phyloP scores from a whole-genome alignment of 805 yeast genomes.

The Phaffomyces antillensis region DNA sequence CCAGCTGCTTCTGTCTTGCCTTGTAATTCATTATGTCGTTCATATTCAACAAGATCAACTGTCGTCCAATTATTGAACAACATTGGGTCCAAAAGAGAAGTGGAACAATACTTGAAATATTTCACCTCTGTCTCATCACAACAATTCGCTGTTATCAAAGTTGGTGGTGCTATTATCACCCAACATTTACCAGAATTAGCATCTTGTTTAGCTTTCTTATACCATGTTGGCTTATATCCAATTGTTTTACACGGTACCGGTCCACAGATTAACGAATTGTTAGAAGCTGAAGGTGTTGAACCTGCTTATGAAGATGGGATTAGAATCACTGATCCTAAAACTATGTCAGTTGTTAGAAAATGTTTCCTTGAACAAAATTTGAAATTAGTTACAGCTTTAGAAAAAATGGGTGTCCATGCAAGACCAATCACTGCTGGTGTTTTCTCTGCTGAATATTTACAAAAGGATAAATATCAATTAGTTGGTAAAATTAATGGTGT shows the following conservation, averaged over 20 bases:
- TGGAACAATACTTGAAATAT: constrained; percentile 93
- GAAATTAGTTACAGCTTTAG: constrained; percentile 90
- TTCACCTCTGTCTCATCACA: constrained; percentile 95
- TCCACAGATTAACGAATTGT: constrained; percentile 92
- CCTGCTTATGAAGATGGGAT: constrained; percentile 96
- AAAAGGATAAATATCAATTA: constrained; percentile 81
- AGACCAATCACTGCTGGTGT: constrained; percentile 98
- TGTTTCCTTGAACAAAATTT: constrained; percentile 95
- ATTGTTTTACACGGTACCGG: constrained; percentile 98
- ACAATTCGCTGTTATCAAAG: constrained; percentile 97
- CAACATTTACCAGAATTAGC: constrained; percentile 91
- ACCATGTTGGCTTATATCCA: constrained; percentile 96
- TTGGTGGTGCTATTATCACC: constrained; percentile 98
- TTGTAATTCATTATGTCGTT: constrained; percentile 14
- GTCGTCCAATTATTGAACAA: constrained; percentile 92
- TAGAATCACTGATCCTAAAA: constrained; percentile 87
- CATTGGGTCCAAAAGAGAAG: constrained; percentile 96
- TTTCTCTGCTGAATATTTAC: constrained; percentile 86
- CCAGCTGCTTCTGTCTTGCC: constrained; percentile 11
- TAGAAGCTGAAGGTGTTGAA: constrained; percentile 91
- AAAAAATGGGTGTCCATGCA: constrained; percentile 94
- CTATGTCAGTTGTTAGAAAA: constrained; percentile 93
- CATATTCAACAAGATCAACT: constrained; percentile 79
- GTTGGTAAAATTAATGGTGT: constrained; percentile 89
- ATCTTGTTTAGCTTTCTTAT: constrained; percentile 88